A percentile compares a stretch with the other conserved stretches of the same genome.
phyloP scores from a whole-genome alignment of 495 filamentous ascomycete species.

The Cercophora sp. region DNA sequence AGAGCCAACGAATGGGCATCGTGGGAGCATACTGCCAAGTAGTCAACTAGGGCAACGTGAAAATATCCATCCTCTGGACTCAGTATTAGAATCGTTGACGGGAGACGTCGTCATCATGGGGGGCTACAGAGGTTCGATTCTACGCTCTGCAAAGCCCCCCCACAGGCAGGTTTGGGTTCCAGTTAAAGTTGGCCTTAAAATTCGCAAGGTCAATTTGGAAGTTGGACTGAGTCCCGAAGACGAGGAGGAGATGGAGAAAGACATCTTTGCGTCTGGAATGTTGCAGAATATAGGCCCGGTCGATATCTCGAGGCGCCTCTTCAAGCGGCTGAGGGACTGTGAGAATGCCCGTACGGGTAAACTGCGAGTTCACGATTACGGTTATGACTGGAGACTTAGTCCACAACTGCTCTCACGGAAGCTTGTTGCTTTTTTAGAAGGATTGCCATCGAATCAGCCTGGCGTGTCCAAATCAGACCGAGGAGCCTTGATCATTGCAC shows the following conservation, averaged over 20 bases:
- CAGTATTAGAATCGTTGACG: constrained; percentile 64
- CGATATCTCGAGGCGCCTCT: constrained; percentile 77
- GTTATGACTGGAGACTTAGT: constrained; percentile 93
- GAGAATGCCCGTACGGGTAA: constrained; percentile 67
- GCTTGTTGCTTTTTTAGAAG: constrained; percentile 67
- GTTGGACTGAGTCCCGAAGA: constrained; percentile 80
- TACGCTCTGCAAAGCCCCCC: constrained; percentile 79
- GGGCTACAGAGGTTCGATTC: constrained; percentile 83
- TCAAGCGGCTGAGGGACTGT: constrained; percentile 71
- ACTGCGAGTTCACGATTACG: constrained; percentile 81
- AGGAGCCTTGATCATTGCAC: constrained; percentile 80
- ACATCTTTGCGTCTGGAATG: constrained; percentile 79
- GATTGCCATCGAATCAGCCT: constrained; percentile 67
- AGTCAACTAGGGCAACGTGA: constrained; percentile 25
- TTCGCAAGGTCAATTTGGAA: constrained; percentile 88
- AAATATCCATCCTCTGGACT: constrained; percentile 46
- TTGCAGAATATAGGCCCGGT: constrained; percentile 87
- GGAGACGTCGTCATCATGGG: constrained; percentile 89
- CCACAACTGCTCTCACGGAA: constrained; percentile 70
- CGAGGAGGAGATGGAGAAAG: constrained; percentile 78
- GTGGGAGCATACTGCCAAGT: too few species aligned
- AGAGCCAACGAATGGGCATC: too few species aligned
- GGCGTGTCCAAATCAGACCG: constrained; percentile 43
- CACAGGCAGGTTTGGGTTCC: constrained; percentile 88
- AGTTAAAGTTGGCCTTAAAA: constrained; percentile 87